Evolutionary conservation across 2,329 filamentous ascomycete genomes (phyloP).

Genomic region (Fusarium miscanthi): DNA sequence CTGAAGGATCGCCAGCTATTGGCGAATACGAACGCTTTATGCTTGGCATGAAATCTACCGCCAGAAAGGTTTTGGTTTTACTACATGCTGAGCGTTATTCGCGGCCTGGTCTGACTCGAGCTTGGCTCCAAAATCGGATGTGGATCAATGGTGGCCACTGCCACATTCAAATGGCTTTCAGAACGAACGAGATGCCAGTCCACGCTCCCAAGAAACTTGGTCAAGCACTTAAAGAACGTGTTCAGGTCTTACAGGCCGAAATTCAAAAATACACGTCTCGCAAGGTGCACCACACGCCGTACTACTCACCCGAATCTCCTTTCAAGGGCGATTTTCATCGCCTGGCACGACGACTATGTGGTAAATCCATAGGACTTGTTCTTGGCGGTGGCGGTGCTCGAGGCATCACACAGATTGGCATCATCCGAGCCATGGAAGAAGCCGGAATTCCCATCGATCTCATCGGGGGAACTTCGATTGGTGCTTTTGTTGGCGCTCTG

Average conservation of each 20-base stretch:
- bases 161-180: conserved; percentile 95
- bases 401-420: conserved; percentile 91
- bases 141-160: conserved; percentile 99
- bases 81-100: conserved; percentile 92
- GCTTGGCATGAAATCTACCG: conserved; percentile 96
- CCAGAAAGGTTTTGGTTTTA: conserved; percentile 90
- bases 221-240: conserved; percentile 87
- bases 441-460: conserved; percentile 96
- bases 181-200: conserved; percentile 78
- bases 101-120: conserved; percentile 82
- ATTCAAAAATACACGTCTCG: conserved; percentile 98
- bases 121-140: conserved; percentile 90
- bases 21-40: conserved; percentile 98
- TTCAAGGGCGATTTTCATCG: conserved; percentile 98
- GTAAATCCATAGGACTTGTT: conserved; percentile 93
- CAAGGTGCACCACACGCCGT: conserved; percentile 86
- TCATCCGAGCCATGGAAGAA: conserved; percentile 95
- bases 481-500: conserved; percentile 91
- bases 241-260: conserved; percentile 94
- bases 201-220: conserved; percentile 83
- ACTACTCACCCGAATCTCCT: conserved; percentile 90
- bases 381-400: conserved; percentile 93
- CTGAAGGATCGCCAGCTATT: conserved; percentile 88
- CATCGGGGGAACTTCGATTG: conserved; percentile 95
- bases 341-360: conserved; percentile 87